phyloP scores from a whole-genome alignment of 2,329 filamentous ascomycete species.

The Neonectria neomacrospora region DNA sequence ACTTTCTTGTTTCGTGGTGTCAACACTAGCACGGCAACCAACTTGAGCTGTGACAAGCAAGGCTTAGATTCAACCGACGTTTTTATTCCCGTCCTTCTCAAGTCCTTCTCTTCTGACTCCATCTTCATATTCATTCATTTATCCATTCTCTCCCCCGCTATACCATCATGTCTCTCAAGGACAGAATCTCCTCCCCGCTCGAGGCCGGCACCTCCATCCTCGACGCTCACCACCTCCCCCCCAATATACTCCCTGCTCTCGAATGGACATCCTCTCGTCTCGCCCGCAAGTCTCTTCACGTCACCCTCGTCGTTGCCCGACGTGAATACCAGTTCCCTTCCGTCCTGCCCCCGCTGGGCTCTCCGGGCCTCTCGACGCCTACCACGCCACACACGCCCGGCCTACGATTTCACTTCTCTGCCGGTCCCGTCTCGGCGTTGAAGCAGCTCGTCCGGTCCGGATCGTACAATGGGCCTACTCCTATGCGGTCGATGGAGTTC shows the following conservation, averaged over 20 bases:
- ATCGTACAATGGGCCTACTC: constrained; percentile 33
- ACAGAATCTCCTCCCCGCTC: constrained; percentile 69
- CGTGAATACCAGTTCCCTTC: constrained; percentile 66
- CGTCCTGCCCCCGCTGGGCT: constrained; percentile 37
- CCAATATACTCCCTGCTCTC: constrained; percentile 64
- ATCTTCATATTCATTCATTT: neutral
- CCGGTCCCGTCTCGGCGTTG: constrained; percentile 48
- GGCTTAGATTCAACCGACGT: neutral
- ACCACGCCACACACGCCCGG: constrained; percentile 48
- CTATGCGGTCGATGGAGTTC: constrained; percentile 41
- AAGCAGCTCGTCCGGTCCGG: constrained; percentile 48
- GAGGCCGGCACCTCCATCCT: constrained; percentile 71
- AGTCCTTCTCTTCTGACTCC: constrained; percentile 15
- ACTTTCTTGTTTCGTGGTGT: neutral
- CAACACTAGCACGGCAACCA: neutral
- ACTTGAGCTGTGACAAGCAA: neutral
- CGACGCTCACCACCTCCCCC: constrained; percentile 67
- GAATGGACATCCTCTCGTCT: constrained; percentile 68
- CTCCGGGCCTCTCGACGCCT: constrained; percentile 36
- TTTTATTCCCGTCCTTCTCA: neutral
- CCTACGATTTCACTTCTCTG: constrained; percentile 47
- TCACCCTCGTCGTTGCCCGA: constrained; percentile 68
- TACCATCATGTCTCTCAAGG: constrained; percentile 60
- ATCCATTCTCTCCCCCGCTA: neutral
- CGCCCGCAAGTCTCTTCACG: constrained; percentile 64